Percentiles rank a stretch among this genome's conserved stretches.
These are phyloP conservation scores for Cercospora janseana DNA, from an alignment of 2,329 filamentous ascomycete species.

Conservation along the genomic window DNA sequence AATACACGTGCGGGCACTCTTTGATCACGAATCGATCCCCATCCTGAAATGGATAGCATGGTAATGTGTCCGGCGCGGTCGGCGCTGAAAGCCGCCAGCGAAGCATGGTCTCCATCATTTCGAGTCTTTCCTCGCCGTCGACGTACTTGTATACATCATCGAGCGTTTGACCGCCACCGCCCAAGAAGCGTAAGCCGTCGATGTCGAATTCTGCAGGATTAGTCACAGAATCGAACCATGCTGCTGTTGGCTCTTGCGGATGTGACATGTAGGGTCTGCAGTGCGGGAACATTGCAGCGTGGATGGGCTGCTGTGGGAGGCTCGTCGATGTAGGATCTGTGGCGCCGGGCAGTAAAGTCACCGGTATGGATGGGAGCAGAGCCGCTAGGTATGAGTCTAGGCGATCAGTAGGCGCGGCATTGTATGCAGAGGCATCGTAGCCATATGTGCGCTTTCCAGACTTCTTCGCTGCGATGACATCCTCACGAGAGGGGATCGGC, in stretches of 20 bases:
- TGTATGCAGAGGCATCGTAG: constrained; percentile 86
- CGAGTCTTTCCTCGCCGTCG: constrained; percentile 66
- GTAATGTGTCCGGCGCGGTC: constrained; percentile 92
- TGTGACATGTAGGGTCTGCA: constrained; percentile 65
- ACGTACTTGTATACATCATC: constrained; percentile 94
- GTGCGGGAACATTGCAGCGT: constrained; percentile 83
- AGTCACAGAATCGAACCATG: constrained; percentile 85
- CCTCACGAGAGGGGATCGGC: constrained; percentile 49
- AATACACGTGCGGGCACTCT: constrained; percentile 84
- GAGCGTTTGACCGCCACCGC: constrained; percentile 86
- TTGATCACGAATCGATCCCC: constrained; percentile 87
- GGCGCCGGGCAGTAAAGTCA: constrained; percentile 83
- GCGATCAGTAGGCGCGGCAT: constrained; percentile 76
- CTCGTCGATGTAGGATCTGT: constrained; percentile 85
- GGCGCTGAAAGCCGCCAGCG: constrained; percentile 89
- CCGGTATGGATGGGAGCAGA: constrained; percentile 78
- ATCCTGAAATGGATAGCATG: constrained; percentile 95
- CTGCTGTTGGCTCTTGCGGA: constrained; percentile 37
- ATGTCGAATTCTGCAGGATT: constrained; percentile 92
- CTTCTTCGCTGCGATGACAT: constrained; percentile 45
- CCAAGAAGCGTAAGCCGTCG: constrained; percentile 84
- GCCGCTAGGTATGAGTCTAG: constrained; percentile 80
- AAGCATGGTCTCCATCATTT: constrained; percentile 92
- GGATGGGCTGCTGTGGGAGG: constrained; percentile 89
- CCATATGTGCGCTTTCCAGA: constrained; percentile 78